Conservation (phyloP, 2,329 filamentous ascomycete species). For the Cladobotryum protrusum region DNA sequence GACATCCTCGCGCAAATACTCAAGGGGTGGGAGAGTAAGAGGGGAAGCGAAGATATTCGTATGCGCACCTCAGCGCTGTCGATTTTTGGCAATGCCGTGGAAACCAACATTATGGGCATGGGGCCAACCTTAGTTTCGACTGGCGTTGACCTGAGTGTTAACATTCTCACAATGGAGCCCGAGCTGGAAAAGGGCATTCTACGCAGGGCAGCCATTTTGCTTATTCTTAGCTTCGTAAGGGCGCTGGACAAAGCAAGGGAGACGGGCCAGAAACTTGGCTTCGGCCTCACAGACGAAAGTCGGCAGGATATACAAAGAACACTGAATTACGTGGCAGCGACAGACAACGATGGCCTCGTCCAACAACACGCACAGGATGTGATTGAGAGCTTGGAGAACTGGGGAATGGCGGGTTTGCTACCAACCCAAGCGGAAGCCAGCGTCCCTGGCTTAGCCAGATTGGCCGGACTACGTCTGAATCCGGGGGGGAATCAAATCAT, state of each 20-base stretch:
- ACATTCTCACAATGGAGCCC: constrained; percentile 57
- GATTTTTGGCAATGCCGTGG: constrained; percentile 53
- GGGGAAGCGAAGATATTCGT: constrained; percentile 62
- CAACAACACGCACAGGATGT: constrained; percentile 60
- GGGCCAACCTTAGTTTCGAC: constrained; percentile 46
- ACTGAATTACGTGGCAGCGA: constrained; percentile 56
- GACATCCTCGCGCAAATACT: constrained; percentile 54
- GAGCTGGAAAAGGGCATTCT: constrained; percentile 57
- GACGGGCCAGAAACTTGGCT: constrained; percentile 39
- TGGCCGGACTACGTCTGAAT: constrained; percentile 35
- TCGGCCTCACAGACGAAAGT: constrained; percentile 49
- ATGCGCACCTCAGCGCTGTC: constrained; percentile 64
- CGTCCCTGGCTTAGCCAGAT: constrained; percentile 21
- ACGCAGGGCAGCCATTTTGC: constrained; percentile 58
- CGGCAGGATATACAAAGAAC: constrained; percentile 56
- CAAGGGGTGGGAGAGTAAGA: constrained; percentile 59
- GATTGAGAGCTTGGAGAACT: constrained; percentile 59
- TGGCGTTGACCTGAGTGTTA: constrained; percentile 56
- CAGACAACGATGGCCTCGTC: constrained; percentile 64
- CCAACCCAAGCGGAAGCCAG: constrained; percentile 24
- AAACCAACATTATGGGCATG: constrained; percentile 53
- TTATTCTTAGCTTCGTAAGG: constrained; percentile 55
- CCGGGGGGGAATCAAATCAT: constrained; percentile 19
- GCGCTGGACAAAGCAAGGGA: constrained; percentile 51
- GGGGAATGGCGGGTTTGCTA: constrained; percentile 48